Evolutionary conservation across 2,329 filamentous ascomycete genomes (phyloP).

Genomic region (Coleophoma eucalyptorum): DNA sequence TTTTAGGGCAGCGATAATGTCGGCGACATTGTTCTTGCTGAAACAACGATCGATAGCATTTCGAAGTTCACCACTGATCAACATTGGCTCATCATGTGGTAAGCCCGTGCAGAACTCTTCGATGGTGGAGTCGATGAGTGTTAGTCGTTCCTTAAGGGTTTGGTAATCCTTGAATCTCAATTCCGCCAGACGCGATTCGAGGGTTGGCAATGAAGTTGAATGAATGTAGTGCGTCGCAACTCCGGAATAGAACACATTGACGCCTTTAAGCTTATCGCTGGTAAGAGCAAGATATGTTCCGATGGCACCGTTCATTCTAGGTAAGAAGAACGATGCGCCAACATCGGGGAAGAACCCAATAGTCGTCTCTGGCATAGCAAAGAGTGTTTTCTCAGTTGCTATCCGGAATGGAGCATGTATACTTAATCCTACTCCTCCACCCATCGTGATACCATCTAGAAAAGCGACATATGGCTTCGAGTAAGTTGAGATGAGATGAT

Average conservation of each 20-base stretch:
- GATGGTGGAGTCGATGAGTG: conserved; percentile 79
- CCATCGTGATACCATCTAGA: conserved; percentile 99
- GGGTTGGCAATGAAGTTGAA: conserved; percentile 75
- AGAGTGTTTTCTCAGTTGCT: conserved; percentile 90
- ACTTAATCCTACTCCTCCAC: conserved; percentile 89
- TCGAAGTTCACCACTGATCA: conserved; percentile 67
- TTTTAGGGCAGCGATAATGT: conserved; percentile 59
- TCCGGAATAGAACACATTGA: conserved; percentile 84
- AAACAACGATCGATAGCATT: conserved; percentile 84
- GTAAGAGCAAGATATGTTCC: conserved; percentile 94
- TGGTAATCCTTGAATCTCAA: conserved; percentile 82
- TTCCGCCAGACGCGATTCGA: conserved; percentile 85
- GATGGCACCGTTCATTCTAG: conserved; percentile 78
- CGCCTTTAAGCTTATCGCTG: conserved; percentile 76
- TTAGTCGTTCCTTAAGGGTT: conserved; percentile 55
- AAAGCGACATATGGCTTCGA: conserved; percentile 89
- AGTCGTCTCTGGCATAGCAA: conserved; percentile 97
- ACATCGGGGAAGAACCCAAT: conserved; percentile 99
- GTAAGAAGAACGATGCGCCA: conserved; percentile 92
- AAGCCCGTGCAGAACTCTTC: conserved; percentile 88
- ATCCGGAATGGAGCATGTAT: conserved; percentile 95
- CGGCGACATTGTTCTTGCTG: conserved; percentile 58
- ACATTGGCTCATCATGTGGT: conserved; percentile 67
- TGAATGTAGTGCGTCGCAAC: conserved; percentile 96
- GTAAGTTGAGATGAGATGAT: conserved; percentile 94